Evolutionary conservation across 805 yeast species (phyloP).

Genomic region (Sugiyamaella boreocaroliniensis): DNA sequence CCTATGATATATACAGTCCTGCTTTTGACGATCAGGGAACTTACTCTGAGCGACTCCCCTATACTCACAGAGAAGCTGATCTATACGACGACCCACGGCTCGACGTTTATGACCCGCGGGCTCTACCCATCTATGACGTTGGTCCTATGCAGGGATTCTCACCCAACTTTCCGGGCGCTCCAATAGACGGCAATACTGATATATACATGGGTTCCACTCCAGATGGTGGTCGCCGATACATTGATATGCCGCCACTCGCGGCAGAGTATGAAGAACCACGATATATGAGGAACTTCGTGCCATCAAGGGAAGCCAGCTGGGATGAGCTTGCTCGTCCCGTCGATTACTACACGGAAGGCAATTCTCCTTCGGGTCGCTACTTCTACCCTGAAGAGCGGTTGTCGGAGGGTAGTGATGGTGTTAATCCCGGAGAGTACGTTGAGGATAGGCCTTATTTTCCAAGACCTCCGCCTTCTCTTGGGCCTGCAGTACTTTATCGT

Average conservation of each 20-base stretch:
- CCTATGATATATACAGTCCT: background rate
- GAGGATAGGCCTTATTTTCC: background rate
- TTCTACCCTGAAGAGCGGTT: background rate
- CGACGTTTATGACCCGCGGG: no score
- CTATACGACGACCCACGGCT: no score
- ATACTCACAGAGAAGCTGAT: no score
- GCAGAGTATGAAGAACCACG: background rate
- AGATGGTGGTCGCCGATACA: background rate
- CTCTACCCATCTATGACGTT: background rate
- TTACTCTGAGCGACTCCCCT: no score
- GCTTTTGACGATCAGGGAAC: no score
- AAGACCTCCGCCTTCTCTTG: background rate
- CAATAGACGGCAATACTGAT: background rate
- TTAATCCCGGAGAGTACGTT: background rate
- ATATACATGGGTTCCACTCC: background rate
- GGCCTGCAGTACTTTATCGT: background rate
- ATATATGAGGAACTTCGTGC: background rate
- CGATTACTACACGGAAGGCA: background rate
- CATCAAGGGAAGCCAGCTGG: background rate
- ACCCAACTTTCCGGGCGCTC: background rate
- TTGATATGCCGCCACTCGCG: background rate
- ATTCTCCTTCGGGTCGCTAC: background rate
- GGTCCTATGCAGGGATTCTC: background rate
- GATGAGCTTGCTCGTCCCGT: background rate
- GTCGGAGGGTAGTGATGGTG: background rate